These are phyloP conservation scores for Platanus orientalis DNA, from an alignment of 164 flowering plant species.

Conservation along the genomic window DNA sequence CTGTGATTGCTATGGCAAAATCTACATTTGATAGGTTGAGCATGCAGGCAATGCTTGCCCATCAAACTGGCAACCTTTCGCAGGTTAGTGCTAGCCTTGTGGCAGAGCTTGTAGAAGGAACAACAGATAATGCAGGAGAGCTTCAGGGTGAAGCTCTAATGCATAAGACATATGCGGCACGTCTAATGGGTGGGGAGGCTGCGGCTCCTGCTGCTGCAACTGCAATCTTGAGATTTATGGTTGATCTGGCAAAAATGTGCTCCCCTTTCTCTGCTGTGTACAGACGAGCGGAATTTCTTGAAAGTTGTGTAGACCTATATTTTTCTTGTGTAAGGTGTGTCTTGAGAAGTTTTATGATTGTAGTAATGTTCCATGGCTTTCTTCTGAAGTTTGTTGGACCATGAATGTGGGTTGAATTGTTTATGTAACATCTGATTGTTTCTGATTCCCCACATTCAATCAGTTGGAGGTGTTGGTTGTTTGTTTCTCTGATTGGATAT, in stretches of 20 bases:
- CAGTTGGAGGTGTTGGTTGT: not conserved
- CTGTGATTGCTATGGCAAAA: conserved; percentile 71
- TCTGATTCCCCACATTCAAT: no score
- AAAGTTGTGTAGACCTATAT: conserved; percentile 67
- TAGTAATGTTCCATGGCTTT: not conserved
- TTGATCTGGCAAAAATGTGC: conserved; percentile 79
- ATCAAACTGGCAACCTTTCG: conserved; percentile 64
- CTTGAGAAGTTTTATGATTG: not conserved
- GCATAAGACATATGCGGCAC: conserved; percentile 88
- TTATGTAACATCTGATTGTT: no score
- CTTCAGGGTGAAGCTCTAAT: conserved; percentile 84
- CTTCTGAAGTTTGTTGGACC: not conserved
- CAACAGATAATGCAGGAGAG: conserved; percentile 60
- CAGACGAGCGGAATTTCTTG: conserved; percentile 62
- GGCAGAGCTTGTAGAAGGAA: conserved; percentile 64
- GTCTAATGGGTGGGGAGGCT: conserved; percentile 84
- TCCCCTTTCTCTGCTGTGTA: conserved; percentile 58
- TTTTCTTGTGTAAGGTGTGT: conserved; percentile 77
- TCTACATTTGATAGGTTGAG: conserved; percentile 67
- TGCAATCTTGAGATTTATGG: conserved; percentile 73
- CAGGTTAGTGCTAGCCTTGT: conserved; percentile 49
- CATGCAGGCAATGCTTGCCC: conserved; percentile 63
- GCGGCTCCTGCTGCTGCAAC: conserved; percentile 87
- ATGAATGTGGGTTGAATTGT: no score
- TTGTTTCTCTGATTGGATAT: not conserved